Evolutionary conservation across 305 asterid species (phyloP).

Genomic region (Fraxinus xanthoxyloides): DNA sequence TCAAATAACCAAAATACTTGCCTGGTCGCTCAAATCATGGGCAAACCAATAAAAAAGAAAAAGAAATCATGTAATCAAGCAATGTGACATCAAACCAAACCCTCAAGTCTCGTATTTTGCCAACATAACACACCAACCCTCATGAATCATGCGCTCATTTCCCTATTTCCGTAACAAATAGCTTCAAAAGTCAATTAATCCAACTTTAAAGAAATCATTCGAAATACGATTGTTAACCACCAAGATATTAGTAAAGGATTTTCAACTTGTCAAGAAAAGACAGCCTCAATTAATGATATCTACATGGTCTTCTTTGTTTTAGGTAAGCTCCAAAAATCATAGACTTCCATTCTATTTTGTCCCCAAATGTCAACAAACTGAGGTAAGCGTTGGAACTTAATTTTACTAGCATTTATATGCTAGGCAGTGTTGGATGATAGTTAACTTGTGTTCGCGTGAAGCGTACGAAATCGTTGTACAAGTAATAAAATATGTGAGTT

Average conservation of each 20-base stretch:
- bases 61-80: neutral
- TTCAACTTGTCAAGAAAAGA: conserved; percentile 22
- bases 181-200: conserved; percentile 28
- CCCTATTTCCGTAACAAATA: conserved; percentile 19
- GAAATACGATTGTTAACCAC: conserved; percentile 21
- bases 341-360: conserved; percentile 13
- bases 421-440: neutral
- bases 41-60: neutral
- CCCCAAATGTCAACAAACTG: conserved; percentile 28
- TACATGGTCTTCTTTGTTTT: neutral
- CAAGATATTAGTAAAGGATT: conserved; percentile 26
- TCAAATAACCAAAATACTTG: neutral
- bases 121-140: conserved; percentile 6
- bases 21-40: neutral
- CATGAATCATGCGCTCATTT: conserved; percentile 22
- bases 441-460: neutral
- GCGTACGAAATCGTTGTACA: no score
- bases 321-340: neutral
- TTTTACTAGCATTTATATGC: neutral
- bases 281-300: neutral
- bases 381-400: conserved; percentile 18
- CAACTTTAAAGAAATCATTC: conserved; percentile 15
- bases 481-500: no score
- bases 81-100: conserved; percentile 3
- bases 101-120: conserved; percentile 17